These are phyloP conservation scores for Candida anutae DNA, from an alignment of 1,139 yeast species.

Conservation along the genomic window DNA sequence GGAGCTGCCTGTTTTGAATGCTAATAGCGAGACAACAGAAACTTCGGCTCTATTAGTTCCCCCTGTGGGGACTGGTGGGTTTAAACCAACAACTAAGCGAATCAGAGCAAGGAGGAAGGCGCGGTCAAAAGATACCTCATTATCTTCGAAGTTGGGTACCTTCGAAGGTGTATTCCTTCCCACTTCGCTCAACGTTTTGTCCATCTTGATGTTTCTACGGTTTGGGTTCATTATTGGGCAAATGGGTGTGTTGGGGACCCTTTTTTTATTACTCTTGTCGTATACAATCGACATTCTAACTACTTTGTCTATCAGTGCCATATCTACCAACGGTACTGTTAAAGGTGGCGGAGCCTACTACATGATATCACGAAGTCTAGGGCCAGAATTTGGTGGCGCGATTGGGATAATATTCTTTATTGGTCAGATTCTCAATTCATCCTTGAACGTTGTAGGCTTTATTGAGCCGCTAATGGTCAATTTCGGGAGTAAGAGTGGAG, in stretches of 20 bases:
- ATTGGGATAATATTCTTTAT: constrained; percentile 70
- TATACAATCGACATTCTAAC: constrained; percentile 62
- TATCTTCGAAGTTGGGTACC: constrained; percentile 70
- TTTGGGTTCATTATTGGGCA: constrained; percentile 78
- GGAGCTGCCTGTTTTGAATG: too few species aligned
- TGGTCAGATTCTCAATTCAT: constrained; percentile 69
- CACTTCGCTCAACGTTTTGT: constrained; percentile 66
- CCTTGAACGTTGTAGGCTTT: constrained; percentile 74
- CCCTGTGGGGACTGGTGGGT: too few species aligned
- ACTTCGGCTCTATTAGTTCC: too few species aligned
- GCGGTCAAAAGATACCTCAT: too few species aligned
- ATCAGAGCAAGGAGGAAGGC: too few species aligned
- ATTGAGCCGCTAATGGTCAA: constrained; percentile 67
- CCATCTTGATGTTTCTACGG: constrained; percentile 72
- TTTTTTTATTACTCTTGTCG: constrained; percentile 50
- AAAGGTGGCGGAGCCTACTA: constrained; percentile 82
- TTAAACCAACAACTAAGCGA: too few species aligned
- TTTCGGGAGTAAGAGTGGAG: constrained; percentile 54
- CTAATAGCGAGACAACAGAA: too few species aligned
- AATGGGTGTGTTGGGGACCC: constrained; percentile 62
- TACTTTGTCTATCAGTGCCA: constrained; percentile 67
- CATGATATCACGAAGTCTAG: constrained; percentile 72
- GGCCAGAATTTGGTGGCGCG: constrained; percentile 82
- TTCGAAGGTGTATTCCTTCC: constrained; percentile 76
- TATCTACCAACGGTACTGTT: constrained; percentile 77